These are phyloP conservation scores for Pelargonium australe DNA, from an alignment of 441 rosid species.

Conservation along the genomic window DNA sequence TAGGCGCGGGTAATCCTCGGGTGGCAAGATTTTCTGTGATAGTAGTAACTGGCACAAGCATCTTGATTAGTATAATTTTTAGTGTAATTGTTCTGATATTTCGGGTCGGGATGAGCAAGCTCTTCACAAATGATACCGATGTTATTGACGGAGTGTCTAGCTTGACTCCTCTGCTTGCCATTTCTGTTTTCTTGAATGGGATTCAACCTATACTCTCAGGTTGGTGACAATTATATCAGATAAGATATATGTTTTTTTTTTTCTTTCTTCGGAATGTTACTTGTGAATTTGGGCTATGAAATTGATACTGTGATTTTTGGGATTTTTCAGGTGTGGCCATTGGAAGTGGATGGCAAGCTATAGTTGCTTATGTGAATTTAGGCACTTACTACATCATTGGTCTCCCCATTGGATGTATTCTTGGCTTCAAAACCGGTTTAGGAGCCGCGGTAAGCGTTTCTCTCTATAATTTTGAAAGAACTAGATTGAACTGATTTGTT, in stretches of 20 bases:
- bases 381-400: slow-evolving; percentile 67
- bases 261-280: too few relatives aligned
- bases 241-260: too few relatives aligned
- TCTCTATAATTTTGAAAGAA: background rate
- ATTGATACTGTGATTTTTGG: too few relatives aligned
- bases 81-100: slow-evolving; percentile 37
- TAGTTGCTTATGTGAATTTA: slow-evolving; percentile 75
- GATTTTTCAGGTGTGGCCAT: slow-evolving; percentile 51
- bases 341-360: slow-evolving; percentile 86
- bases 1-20: slow-evolving; percentile 69
- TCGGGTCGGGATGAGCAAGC: slow-evolving; percentile 47
- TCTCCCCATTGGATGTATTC: slow-evolving; percentile 76
- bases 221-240: too few relatives aligned
- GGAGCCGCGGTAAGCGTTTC: slow-evolving; percentile 62
- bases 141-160: slow-evolving; percentile 53
- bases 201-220: slow-evolving; percentile 73
- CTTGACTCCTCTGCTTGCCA: slow-evolving; percentile 65
- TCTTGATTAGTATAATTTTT: slow-evolving; percentile 47
- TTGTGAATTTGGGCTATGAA: too few relatives aligned
- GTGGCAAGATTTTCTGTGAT: slow-evolving; percentile 66
- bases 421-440: slow-evolving; percentile 71
- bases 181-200: slow-evolving; percentile 71
- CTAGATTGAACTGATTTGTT: too few relatives aligned
- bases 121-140: slow-evolving; percentile 49
- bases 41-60: slow-evolving; percentile 53